Evolutionary conservation across 225 moss, liverwort and hornwort species (phyloP).

Genomic region (Pseudoscleropodium purum): DNA sequence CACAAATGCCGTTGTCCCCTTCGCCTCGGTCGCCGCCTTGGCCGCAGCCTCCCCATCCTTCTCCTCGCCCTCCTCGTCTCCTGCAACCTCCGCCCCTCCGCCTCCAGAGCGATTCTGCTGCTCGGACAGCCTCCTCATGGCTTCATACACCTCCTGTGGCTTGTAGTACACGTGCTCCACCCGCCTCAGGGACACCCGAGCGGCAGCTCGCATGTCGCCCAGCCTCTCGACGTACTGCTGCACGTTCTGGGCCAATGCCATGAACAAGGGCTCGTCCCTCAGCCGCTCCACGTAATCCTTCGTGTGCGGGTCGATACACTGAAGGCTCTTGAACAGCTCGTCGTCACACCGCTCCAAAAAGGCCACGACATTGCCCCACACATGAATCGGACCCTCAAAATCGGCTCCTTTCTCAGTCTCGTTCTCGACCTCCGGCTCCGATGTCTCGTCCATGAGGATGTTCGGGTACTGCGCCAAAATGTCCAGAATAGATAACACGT

Average conservation of each 20-base stretch:
- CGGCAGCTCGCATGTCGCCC: constrained; percentile 64
- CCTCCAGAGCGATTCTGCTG: constrained; percentile 44
- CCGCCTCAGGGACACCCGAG: constrained; percentile 74
- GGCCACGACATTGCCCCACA: constrained; percentile 98
- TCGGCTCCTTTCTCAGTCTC: constrained; percentile 95
- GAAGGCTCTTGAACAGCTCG: constrained; percentile 95
- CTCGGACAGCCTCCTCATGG: constrained; percentile 89
- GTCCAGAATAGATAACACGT: constrained; percentile 75
- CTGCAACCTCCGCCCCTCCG: constrained; percentile 23
- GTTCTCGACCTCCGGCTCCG: constrained; percentile 75
- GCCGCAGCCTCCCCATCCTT: constrained; percentile 35
- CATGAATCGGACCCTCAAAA: constrained; percentile 69
- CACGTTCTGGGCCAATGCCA: constrained; percentile 88
- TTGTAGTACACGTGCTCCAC: constrained; percentile 97
- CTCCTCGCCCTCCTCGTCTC: constrained; percentile 55
- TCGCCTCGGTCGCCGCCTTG: constrained; percentile 43
- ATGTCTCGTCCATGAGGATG: constrained; percentile 82
- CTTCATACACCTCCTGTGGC: constrained; percentile 94
- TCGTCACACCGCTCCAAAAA: constrained; percentile 89
- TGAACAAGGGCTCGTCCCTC: constrained; percentile 83
- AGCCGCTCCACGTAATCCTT: constrained; percentile 96
- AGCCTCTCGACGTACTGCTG: constrained; percentile 90
- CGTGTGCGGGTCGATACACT: constrained; percentile 96
- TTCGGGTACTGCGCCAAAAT: constrained; percentile 80
- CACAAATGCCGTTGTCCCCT: constrained; percentile 76